Base-by-base conservation (phyloP, 2,329 filamentous ascomycete genomes). In the Rhexocercosporidium sp. region DNA sequence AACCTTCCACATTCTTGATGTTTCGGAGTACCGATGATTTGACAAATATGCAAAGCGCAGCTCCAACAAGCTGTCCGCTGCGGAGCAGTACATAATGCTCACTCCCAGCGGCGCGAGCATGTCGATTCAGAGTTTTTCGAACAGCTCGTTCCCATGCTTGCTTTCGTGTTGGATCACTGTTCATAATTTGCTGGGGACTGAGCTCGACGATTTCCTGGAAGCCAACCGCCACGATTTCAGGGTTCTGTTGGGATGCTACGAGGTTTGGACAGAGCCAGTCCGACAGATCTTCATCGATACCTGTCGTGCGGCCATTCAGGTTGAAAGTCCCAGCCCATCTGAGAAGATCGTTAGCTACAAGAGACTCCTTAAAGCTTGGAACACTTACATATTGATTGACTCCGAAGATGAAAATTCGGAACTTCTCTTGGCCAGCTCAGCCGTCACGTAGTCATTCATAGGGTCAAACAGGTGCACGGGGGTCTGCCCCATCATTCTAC, bases 191-290 rank as follows among this genome's bases (percentile, higher is more conserved):
- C 78, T 98, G 95, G 18, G 96, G 96, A 74, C 93, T 97, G 56
- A 99, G 83, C 76, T 97, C 93, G n/a, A 99, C 96, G 70, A 99
- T 98, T 79, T 99, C 96, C 77, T 99, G 96, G 74, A 99, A 98
- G 0, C 93, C 96, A 18, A 97, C 90, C 8, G 92, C 94, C 61
- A 97, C 89, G 44, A 99, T 92, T 66, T 95, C 92, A 6, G 96
- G 94, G 68, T 92, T 88, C 56, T 85, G 81, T 53, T 84, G 80
- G n/a, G 83, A 81, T 20, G 79, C 73, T 59, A 87, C 83, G 3
- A 88, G 78, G 5, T 87, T 85, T 0, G 92, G 92, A 75, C 92
- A 94, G 3, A 99, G 82, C 96, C 96, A 99, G 1, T 90, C 84
- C 0, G 92, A 91, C 14, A 99, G 83, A 76, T 98, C 94, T 70